Conservation (phyloP, 2,329 filamentous ascomycete species). For the Claviceps humidiphila region DNA sequence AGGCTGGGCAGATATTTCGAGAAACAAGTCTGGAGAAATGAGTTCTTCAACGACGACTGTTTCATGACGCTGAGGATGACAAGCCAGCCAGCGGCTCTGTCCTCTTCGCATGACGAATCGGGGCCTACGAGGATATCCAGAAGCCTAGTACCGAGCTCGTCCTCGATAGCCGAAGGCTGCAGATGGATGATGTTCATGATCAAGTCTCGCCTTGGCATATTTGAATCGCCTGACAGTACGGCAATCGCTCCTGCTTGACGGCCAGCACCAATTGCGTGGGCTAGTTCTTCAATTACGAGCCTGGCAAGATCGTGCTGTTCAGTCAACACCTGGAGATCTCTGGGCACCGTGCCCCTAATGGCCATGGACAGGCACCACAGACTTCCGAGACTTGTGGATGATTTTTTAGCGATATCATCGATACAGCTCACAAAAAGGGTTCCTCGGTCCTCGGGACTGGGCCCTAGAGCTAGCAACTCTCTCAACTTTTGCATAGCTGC, state of each 20-base stretch:
- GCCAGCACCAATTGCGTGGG: constrained; percentile 31
- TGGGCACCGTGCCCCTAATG: constrained; percentile 29
- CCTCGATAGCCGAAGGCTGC: constrained; percentile 47
- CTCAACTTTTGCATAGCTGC: constrained; percentile 50
- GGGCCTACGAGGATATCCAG: constrained; percentile 64
- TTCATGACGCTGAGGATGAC: constrained; percentile 40
- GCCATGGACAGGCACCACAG: constrained; percentile 48
- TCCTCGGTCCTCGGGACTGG: constrained; percentile 40
- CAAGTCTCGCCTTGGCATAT: constrained; percentile 42
- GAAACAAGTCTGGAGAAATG: constrained; percentile 42
- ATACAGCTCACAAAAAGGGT: constrained; percentile 55
- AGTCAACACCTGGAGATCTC: constrained; percentile 44
- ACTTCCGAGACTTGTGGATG: constrained; percentile 56
- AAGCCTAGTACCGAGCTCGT: constrained; percentile 47
- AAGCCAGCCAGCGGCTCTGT: constrained; percentile 57
- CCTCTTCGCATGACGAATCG: constrained; percentile 41
- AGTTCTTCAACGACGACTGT: constrained; percentile 32
- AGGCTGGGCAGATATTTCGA: constrained; percentile 43
- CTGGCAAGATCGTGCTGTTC: constrained; percentile 47
- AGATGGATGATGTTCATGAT: constrained; percentile 44
- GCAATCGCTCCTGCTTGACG: constrained; percentile 24
- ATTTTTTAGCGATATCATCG: constrained; percentile 50
- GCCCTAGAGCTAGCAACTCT: constrained; percentile 43
- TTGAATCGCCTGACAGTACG: constrained; percentile 35
- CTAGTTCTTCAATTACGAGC: constrained; percentile 52